phyloP scores from a whole-genome alignment of 306 rosid genomes.

The Medicago ruthenica region DNA sequence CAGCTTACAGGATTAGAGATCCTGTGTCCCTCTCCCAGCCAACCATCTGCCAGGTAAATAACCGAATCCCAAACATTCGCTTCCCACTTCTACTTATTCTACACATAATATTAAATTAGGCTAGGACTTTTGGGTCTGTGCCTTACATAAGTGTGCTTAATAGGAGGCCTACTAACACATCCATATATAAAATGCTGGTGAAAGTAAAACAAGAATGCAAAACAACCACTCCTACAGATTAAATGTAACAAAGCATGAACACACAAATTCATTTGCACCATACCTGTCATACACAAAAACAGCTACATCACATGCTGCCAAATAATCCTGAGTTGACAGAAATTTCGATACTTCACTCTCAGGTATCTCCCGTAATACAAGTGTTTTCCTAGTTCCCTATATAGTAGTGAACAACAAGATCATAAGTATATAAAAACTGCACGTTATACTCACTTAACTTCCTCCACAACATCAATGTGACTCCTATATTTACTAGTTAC shows the following conservation, averaged over 20 bases:
- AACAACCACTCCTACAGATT: conserved; percentile 29
- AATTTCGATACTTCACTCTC: conserved; percentile 60
- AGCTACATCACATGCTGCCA: conserved; percentile 91
- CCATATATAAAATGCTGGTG: conserved; percentile 16
- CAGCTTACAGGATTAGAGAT: neutral
- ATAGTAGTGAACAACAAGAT: conserved; percentile 40
- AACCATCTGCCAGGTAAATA: neutral
- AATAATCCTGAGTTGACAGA: conserved; percentile 68
- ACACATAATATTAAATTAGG: neutral
- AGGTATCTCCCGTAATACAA: conserved; percentile 89
- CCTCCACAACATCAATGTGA: conserved; percentile 28
- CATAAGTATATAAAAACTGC: conserved; percentile 43
- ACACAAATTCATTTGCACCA: conserved; percentile 24
- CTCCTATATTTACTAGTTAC: conserved; percentile 15
- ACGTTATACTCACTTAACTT: conserved; percentile 20
- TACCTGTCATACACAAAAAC: conserved; percentile 90
- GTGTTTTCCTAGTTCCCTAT: conserved; percentile 77
- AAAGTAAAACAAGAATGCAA: conserved; percentile 35
- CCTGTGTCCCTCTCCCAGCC: neutral
- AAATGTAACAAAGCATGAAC: conserved; percentile 28
- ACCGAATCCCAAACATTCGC: neutral
- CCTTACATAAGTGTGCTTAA: neutral
- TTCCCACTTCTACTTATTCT: neutral
- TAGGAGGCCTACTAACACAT: neutral
- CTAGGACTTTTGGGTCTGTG: neutral